These are phyloP conservation scores for Pseudogymnoascus sp. DNA, from an alignment of 2,329 filamentous ascomycete species.

Conservation along the genomic window DNA sequence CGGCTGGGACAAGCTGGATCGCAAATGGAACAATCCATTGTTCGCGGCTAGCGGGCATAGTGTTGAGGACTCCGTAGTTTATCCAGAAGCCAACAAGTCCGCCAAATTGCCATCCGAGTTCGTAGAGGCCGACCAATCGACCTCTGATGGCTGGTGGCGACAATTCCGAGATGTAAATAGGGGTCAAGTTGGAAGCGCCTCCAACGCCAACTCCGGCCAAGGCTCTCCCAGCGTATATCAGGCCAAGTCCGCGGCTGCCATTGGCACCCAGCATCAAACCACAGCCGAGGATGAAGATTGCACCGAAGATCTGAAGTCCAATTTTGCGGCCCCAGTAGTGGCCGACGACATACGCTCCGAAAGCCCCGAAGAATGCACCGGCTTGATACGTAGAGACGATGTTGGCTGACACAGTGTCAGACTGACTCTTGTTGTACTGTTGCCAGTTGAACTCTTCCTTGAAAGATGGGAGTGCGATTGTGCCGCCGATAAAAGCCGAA, in stretches of 20 bases:
- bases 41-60: slow-evolving; percentile 36
- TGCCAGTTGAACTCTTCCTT: slow-evolving; percentile 59
- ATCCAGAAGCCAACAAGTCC: slow-evolving; percentile 59
- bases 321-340: slow-evolving; percentile 62
- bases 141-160: slow-evolving; percentile 57
- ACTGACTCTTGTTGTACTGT: slow-evolving; percentile 37
- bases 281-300: slow-evolving; percentile 63
- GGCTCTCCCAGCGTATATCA: slow-evolving; percentile 55
- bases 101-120: slow-evolving; percentile 59
- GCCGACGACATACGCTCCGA: slow-evolving; percentile 58
- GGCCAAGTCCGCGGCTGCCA: slow-evolving; percentile 53
- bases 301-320: slow-evolving; percentile 53
- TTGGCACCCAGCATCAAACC: slow-evolving; percentile 65
- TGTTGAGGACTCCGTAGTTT: slow-evolving; percentile 54
- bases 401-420: slow-evolving; percentile 60
- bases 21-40: slow-evolving; percentile 60
- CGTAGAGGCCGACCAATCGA: slow-evolving; percentile 59
- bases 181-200: slow-evolving; percentile 55
- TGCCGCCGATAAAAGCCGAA: slow-evolving; percentile 73
- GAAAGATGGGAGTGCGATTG: slow-evolving; percentile 64
- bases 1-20: slow-evolving; percentile 59
- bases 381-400: slow-evolving; percentile 79
- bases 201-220: slow-evolving; percentile 58
- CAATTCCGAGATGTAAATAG: slow-evolving; percentile 55
- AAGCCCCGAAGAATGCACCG: slow-evolving; percentile 74